Evolutionary conservation across 1,139 yeast genomes (phyloP), one percentile per base, ranked within the genome.

Genomic region (Suhomyces chickasaworum): DNA sequence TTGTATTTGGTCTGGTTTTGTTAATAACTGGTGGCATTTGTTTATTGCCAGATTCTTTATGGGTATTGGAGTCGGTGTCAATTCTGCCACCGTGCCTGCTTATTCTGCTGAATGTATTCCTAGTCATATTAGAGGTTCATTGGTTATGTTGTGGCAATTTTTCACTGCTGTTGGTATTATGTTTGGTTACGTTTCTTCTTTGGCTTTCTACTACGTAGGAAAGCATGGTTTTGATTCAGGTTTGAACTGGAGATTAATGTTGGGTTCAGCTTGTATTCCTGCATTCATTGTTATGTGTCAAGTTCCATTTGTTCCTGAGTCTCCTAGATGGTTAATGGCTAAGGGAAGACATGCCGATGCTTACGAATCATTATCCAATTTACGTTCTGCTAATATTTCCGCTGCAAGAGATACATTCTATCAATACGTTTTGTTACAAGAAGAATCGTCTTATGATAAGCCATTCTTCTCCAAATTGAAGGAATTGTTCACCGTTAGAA

Each of bases 121-220:
- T 3, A 83, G 86, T 34, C 75, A 77, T 32, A 82, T 87, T 52
- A 77, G 96, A 61, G 96, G 96, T 52, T 81, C 90, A 2, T 69
- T 88, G 52, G 90, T 87, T 42, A 86, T 87, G 93, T 78, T 84
- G 73, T 88, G 95, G 95, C 96, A 88, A 68, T 79, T 86, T 64
- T 87, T 87, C 78, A 88, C 95, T 8, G 95, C 95, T 5, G 83
- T 85, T 51, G 96, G 96, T 59, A 86, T 88, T 58, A 85, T 86
- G 82, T 72, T 87, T 57, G 95, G 95, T 42, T 86, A 86, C 61
- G 84, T 84, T 44, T 76, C 87, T 40, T 77, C 83, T 20, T 70
- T 87, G 47, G 89, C 89, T 0, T 86, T 72, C 53, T 71, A 67
- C 53, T 49, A 64, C 37, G 68, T 72, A 12, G 64, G 68, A 0